phyloP scores from a whole-genome alignment of 441 rosid genomes.

The Breynia disticha region DNA sequence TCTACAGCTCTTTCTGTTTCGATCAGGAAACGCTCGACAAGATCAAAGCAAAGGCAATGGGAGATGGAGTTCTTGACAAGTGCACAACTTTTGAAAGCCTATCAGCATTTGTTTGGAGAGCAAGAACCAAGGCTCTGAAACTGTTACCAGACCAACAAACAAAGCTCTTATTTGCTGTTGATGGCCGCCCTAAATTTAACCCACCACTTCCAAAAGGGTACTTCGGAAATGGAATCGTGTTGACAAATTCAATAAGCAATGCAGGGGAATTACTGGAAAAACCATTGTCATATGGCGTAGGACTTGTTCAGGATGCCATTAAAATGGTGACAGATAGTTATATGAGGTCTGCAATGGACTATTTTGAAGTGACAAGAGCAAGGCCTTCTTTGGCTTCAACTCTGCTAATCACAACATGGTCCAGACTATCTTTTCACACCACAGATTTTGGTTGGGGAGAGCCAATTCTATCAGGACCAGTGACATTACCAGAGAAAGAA shows the following conservation, averaged over 20 bases:
- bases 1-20: constrained; percentile 60
- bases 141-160: constrained; percentile 55
- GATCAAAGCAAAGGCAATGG: constrained; percentile 44
- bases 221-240: constrained; percentile 71
- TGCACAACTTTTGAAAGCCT: constrained; percentile 71
- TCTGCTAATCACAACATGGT: constrained; percentile 72
- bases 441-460: constrained; percentile 92
- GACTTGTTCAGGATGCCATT: constrained; percentile 54
- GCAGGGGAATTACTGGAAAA: constrained; percentile 54
- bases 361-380: constrained; percentile 66
- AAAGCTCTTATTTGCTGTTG: constrained; percentile 73
- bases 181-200: constrained; percentile 57
- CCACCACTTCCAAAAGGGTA: constrained; percentile 78
- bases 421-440: constrained; percentile 57
- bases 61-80: constrained; percentile 37
- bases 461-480: constrained; percentile 71
- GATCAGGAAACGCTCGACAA: constrained; percentile 51
- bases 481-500: constrained; percentile 80
- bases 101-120: constrained; percentile 77
- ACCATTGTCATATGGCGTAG: constrained; percentile 47
- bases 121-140: constrained; percentile 56
- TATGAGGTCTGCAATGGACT: constrained; percentile 88
- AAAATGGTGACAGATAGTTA: constrained; percentile 60
- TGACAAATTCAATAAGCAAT: constrained; percentile 45
- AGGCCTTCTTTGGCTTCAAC: constrained; percentile 79